Percentiles rank a stretch among this genome's conserved stretches.
phyloP scores from a whole-genome alignment of 805 yeast species.

The Lipomyces mesembrius region DNA sequence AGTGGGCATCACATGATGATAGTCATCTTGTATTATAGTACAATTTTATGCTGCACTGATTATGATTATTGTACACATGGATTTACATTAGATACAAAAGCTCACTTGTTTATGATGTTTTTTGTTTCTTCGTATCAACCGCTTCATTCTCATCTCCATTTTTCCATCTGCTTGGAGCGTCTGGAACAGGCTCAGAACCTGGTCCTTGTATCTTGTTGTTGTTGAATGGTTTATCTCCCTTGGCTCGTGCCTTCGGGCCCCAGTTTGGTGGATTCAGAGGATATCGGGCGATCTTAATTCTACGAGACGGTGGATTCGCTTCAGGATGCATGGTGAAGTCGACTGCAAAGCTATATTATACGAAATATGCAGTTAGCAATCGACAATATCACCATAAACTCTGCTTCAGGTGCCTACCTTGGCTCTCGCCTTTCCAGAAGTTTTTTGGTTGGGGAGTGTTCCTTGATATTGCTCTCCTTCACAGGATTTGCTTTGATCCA shows the following conservation, averaged over 20 bases:
- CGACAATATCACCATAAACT: not conserved
- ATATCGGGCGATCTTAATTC: conserved; percentile 79
- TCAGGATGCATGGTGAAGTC: conserved; percentile 65
- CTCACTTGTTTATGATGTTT: not conserved
- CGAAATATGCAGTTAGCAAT: conserved; percentile 32
- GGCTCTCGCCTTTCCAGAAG: conserved; percentile 41
- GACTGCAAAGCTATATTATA: conserved; percentile 38
- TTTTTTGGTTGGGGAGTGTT: conserved; percentile 44
- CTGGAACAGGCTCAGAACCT: not conserved
- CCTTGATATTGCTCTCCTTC: conserved; percentile 43
- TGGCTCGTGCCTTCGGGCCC: conserved; percentile 94
- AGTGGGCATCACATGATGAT: not conserved
- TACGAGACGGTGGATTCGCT: conserved; percentile 66
- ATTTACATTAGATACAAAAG: not conserved
- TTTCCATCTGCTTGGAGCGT: not conserved
- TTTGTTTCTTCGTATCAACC: conserved; percentile 4
- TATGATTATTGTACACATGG: not conserved
- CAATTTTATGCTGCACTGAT: not conserved
- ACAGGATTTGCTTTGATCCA: conserved; percentile 58
- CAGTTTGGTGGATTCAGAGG: conserved; percentile 95
- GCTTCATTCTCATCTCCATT: conserved; percentile 4
- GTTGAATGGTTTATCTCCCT: conserved; percentile 22
- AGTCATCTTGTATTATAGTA: not conserved
- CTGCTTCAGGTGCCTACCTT: conserved; percentile 11
- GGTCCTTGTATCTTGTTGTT: conserved; percentile 12